Evolutionary conservation across 345 rosid genomes (phyloP).

Genomic region (Alliaria petiolata): DNA sequence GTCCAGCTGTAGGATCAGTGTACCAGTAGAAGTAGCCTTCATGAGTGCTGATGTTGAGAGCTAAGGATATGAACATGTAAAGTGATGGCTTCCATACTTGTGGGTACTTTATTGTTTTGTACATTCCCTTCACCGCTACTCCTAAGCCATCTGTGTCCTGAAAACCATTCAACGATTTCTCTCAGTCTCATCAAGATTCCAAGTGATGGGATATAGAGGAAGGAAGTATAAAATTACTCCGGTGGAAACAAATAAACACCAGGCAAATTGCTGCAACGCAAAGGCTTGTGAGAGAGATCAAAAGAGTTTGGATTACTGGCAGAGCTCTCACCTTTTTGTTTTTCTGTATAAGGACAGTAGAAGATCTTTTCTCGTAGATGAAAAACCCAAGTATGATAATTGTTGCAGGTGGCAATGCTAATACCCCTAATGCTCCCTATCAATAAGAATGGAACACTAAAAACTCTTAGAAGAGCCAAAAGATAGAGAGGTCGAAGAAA

Average conservation of each 20-base stretch:
- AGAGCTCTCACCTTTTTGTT: constrained; percentile 46
- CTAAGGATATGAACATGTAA: constrained; percentile 67
- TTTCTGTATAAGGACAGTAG: constrained; percentile 27
- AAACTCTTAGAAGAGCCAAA: background rate
- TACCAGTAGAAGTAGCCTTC: constrained; percentile 90
- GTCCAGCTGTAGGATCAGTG: constrained; percentile 74
- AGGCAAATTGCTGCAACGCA: background rate
- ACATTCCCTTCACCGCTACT: constrained; percentile 51
- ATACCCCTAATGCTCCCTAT: constrained; percentile 59
- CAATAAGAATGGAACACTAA: background rate
- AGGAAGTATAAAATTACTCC: background rate
- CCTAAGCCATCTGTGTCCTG: constrained; percentile 46
- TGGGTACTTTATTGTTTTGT: constrained; percentile 57
- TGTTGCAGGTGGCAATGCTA: constrained; percentile 58
- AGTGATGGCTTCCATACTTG: constrained; percentile 89
- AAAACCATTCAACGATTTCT: constrained; percentile 5
- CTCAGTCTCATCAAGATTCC: constrained; percentile 6
- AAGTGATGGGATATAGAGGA: background rate
- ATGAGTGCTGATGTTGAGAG: constrained; percentile 73
- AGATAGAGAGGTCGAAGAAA: background rate
- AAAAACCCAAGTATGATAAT: constrained; percentile 56
- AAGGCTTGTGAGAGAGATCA: background rate
- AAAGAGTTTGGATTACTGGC: background rate
- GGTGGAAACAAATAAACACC: background rate
- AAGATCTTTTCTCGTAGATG: constrained; percentile 51